Evolutionary conservation across 1,139 yeast genomes (phyloP).

Genomic region (Sugiyamaella xylanicola): DNA sequence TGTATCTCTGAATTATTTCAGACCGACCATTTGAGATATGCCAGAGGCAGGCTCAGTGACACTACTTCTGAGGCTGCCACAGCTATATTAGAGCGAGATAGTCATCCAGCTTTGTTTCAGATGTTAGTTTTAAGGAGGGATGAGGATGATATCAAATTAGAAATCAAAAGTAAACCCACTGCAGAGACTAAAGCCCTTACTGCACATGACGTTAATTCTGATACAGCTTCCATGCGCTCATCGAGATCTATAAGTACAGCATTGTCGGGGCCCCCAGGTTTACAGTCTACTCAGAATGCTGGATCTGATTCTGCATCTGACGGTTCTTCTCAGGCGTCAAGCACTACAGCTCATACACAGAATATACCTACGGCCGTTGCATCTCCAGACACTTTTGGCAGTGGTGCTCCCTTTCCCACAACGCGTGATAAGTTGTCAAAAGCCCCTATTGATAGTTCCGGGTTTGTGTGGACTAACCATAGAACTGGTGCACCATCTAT

Average conservation of each 20-base stretch:
- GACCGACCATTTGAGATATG: slow-evolving; percentile 26
- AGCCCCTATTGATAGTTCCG: slow-evolving; percentile 28
- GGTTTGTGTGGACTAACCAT: slow-evolving; percentile 35
- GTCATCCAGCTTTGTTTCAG: slow-evolving; percentile 8
- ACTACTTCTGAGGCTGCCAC: slow-evolving; percentile 35
- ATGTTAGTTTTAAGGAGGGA: slow-evolving; percentile 9
- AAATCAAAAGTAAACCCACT: neutral
- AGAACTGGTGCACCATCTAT: slow-evolving; percentile 14
- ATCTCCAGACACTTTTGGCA: neutral
- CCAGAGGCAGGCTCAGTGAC: slow-evolving; percentile 31
- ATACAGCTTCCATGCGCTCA: neutral
- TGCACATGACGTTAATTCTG: neutral
- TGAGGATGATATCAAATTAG: neutral
- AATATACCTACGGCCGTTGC: neutral
- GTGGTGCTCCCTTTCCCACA: neutral
- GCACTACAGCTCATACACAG: neutral
- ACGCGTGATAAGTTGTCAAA: neutral
- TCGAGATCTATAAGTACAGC: neutral
- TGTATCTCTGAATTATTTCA: slow-evolving; percentile 30
- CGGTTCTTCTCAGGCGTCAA: neutral
- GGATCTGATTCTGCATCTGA: neutral
- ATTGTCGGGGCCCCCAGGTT: neutral
- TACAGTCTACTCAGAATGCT: neutral
- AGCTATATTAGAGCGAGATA: slow-evolving; percentile 27
- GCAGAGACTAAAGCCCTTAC: neutral